Base-by-base conservation (phyloP, 331 rosid genomes). In the Quercus tomentella region DNA sequence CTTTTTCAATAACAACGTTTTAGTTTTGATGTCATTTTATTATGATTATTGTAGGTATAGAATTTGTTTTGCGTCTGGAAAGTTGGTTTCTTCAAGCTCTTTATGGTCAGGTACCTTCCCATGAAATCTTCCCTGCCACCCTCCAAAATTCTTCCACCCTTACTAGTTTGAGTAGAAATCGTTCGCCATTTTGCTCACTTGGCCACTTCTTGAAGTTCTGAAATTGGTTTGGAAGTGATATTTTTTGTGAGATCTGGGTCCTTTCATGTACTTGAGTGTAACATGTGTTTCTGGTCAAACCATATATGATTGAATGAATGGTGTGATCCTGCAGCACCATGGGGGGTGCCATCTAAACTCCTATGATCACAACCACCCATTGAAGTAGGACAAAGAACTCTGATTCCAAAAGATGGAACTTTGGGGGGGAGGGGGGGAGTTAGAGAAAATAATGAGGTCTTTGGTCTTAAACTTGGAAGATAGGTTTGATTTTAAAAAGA, bases 11-110 rank as follows among this genome's bases (percentile, higher is more conserved):
- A 20, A 8, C 43, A 63, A 30, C 11, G 1, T 65, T 30, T 28
- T 65, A 65, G 70, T 65, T 30, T 65, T 65, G 70, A 65, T 30
- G 70, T 65, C 45, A 65, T 65, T 65, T 65, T 65, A 25, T 65
- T 30, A 65, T 30, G 45, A 31, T 45, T 57, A 4, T 33, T 81
- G 68, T 76, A 69, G 3, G 67, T 69, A 17, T 35, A 66, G 70
- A 56, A 54, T 41, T 18, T 22, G 7, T 77, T 55, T 56, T 7
- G 30, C 20, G 23, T 74, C 55, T 71, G 23, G 37, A 54, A 26
- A 35, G 67, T 35, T 61, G 73, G 52, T 49, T 37, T 65, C 65
- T 74, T 56, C 30, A 63, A 69, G 41, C 37, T 66, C 52, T 43
- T 25, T 75, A 17, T 56, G 56, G 31, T 37, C 68, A 28, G 43